Percentiles rank a stretch among this genome's conserved stretches.
These are phyloP conservation scores for Penicillium sp. DNA, from an alignment of 2,329 filamentous ascomycete genomes.

Conservation along the genomic window DNA sequence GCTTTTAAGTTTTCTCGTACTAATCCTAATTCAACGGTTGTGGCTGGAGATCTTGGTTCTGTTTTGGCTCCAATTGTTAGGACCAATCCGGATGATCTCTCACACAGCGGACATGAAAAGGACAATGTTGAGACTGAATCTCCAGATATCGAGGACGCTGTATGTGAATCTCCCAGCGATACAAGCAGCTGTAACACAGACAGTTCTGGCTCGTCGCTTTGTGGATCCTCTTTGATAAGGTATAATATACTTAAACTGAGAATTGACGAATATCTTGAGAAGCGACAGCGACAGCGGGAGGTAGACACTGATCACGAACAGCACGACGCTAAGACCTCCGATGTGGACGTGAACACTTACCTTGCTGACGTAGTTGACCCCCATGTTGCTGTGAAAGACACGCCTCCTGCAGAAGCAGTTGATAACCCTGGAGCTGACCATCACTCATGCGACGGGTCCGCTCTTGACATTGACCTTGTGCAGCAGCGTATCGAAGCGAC, in stretches of 20 bases:
- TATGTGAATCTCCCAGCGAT: not conserved
- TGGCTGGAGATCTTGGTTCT: not conserved
- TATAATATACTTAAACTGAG: not conserved
- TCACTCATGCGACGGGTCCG: not conserved
- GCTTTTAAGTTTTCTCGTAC: not conserved
- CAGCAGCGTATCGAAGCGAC: constrained; percentile 11
- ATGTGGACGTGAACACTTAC: not conserved
- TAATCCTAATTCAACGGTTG: not conserved
- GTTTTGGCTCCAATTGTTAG: not conserved
- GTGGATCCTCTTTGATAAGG: not conserved
- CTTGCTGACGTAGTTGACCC: not conserved
- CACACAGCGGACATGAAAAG: not conserved
- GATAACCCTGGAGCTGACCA: not conserved
- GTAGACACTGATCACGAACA: not conserved
- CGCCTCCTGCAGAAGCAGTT: not conserved
- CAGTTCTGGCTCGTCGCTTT: not conserved
- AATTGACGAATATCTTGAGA: not conserved
- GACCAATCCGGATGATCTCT: not conserved
- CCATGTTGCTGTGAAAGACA: not conserved
- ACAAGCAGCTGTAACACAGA: not conserved
- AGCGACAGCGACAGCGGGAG: not conserved
- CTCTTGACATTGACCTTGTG: constrained; percentile 1
- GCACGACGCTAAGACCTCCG: not conserved
- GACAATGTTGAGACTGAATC: not conserved
- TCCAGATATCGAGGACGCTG: not conserved